Conservation (phyloP, 2,329 filamentous ascomycete genomes). For the Lomentospora prolificans region DNA sequence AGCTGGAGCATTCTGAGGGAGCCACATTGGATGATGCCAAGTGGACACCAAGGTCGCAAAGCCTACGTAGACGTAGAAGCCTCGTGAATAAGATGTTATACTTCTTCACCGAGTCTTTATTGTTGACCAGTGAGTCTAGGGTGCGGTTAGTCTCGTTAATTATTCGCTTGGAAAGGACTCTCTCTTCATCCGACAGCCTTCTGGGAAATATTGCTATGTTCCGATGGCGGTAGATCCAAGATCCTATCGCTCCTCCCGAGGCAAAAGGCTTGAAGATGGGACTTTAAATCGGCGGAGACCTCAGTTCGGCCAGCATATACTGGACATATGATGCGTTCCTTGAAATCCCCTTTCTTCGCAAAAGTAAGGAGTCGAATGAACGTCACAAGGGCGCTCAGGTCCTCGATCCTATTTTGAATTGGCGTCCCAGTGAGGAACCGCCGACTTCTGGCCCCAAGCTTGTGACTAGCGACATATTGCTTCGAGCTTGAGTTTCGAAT, state of each 20-base stretch:
- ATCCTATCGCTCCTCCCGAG: background rate
- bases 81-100: background rate
- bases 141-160: background rate
- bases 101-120: background rate
- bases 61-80: background rate
- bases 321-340: background rate
- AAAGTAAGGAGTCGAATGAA: background rate
- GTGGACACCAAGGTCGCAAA: background rate
- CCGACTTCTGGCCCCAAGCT: background rate
- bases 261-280: background rate
- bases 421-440: background rate
- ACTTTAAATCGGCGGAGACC: background rate
- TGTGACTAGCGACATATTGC: background rate
- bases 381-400: background rate
- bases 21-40: background rate
- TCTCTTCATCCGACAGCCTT: background rate
- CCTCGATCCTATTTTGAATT: background rate
- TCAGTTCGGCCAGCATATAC: background rate
- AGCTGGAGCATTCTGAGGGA: background rate
- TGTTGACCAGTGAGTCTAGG: background rate
- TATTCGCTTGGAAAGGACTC: background rate
- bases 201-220: background rate
- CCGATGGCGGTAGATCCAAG: background rate
- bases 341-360: background rate
- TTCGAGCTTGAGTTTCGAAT: background rate